These are phyloP conservation scores for Leucosporidium scottii DNA, from an alignment of 768 basidiomycete species.

Conservation along the genomic window DNA sequence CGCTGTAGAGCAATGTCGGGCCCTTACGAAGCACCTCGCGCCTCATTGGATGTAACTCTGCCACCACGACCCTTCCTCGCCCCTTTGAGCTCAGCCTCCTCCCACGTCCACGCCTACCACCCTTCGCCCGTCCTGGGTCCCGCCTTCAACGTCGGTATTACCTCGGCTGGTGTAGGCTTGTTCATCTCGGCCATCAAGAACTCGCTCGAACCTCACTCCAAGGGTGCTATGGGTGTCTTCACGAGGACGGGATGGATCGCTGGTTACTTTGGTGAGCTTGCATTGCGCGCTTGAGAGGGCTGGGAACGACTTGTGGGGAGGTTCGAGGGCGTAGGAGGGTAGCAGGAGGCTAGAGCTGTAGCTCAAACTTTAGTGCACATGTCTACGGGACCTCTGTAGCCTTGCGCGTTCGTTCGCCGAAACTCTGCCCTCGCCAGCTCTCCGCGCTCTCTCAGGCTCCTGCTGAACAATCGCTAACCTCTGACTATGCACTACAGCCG, in stretches of 20 bases:
- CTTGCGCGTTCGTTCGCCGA: not conserved
- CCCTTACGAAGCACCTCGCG: slow-evolving; percentile 4
- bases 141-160: slow-evolving; percentile 26
- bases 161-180: slow-evolving; percentile 41
- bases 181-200: slow-evolving; percentile 59
- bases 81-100: not conserved
- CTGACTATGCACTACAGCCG: not conserved
- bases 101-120: slow-evolving; percentile 11
- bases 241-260: slow-evolving; percentile 83
- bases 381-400: not conserved
- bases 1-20: too few relatives aligned
- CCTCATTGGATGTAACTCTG: slow-evolving; percentile 24
- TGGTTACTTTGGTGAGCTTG: slow-evolving; percentile 72
- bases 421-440: not conserved
- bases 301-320: not conserved
- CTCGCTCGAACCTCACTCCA: slow-evolving; percentile 66
- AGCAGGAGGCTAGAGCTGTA: not conserved
- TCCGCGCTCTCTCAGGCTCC: not conserved
- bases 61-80: slow-evolving; percentile 33
- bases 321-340: not conserved
- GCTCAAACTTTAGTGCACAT: not conserved
- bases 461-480: not conserved
- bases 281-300: not conserved
- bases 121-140: slow-evolving; percentile 19
- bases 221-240: slow-evolving; percentile 76